These are phyloP conservation scores for Xylaria sp. DNA, from an alignment of 2,329 filamentous ascomycete genomes.

Conservation along the genomic window DNA sequence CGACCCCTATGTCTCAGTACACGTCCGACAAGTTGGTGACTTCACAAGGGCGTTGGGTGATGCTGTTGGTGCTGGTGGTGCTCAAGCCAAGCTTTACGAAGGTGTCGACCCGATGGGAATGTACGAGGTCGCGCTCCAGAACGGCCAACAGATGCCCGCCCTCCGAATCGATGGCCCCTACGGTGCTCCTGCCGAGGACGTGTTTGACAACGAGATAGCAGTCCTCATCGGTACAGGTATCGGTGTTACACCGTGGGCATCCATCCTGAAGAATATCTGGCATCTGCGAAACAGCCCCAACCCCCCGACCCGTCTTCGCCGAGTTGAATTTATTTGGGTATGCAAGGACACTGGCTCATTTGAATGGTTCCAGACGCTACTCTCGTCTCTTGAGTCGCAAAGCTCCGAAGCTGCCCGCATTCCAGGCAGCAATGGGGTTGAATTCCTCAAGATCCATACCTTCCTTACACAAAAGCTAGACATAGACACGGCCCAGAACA, in stretches of 20 bases:
- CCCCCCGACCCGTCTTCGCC: conserved; percentile 86
- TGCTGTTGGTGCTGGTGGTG: conserved; percentile 88
- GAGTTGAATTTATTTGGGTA: conserved; percentile 99
- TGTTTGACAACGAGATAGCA: conserved; percentile 92
- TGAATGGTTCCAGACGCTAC: conserved; percentile 97
- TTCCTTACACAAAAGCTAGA: conserved; percentile 96
- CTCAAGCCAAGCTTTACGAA: conserved; percentile 90
- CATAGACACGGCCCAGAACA: conserved; percentile 92
- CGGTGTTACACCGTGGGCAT: conserved; percentile 86
- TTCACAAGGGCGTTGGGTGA: conserved; percentile 95
- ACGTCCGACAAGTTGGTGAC: conserved; percentile 96
- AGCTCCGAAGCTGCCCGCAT: conserved; percentile 75
- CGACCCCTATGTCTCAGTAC: conserved; percentile 92
- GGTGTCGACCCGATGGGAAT: conserved; percentile 92
- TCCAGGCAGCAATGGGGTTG: conserved; percentile 73
- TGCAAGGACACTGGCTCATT: conserved; percentile 96
- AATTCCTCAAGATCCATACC: conserved; percentile 97
- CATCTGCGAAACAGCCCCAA: conserved; percentile 91
- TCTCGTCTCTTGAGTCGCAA: conserved; percentile 90
- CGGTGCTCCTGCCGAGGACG: conserved; percentile 95
- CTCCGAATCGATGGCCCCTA: conserved; percentile 96
- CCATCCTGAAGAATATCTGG: conserved; percentile 97
- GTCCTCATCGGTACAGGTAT: conserved; percentile 89
- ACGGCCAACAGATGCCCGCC: conserved; percentile 90
- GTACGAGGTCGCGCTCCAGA: conserved; percentile 96